These are phyloP conservation scores for Thelonectria olida DNA, from an alignment of 2,329 filamentous ascomycete species.

Conservation along the genomic window DNA sequence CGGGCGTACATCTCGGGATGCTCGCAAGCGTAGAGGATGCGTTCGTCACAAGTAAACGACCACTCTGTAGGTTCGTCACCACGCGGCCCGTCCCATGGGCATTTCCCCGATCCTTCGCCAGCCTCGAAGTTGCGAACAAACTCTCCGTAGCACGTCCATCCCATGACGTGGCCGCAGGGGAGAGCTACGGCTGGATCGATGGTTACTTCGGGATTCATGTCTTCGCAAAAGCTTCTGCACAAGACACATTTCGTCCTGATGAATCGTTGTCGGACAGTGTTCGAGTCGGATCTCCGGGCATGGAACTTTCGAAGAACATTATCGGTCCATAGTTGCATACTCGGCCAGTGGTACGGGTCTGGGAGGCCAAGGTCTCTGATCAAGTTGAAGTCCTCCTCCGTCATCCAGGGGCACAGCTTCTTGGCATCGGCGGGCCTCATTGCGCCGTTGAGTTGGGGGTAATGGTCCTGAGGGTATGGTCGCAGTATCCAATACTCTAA, in stretches of 20 bases:
- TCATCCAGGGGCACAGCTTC: constrained; percentile 14
- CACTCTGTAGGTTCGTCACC: constrained; percentile 16
- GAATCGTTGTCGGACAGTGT: constrained; percentile 15
- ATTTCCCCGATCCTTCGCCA: not conserved
- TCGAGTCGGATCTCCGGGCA: not conserved
- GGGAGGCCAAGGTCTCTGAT: constrained; percentile 29
- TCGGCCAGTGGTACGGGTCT: constrained; percentile 21
- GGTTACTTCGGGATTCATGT: not conserved
- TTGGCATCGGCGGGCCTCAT: not conserved
- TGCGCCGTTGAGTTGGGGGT: not conserved
- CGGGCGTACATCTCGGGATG: constrained; percentile 11
- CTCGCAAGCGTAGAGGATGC: constrained; percentile 28
- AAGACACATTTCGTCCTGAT: constrained; percentile 27
- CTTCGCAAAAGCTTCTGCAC: constrained; percentile 28
- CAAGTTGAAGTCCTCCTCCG: constrained; percentile 12
- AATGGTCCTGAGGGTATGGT: not conserved
- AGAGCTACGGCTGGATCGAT: constrained; percentile 14
- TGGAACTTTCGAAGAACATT: not conserved
- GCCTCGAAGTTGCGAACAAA: constrained; percentile 2
- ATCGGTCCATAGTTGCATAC: constrained; percentile 9
- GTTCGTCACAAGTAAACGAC: constrained; percentile 18
- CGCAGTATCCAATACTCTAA: too few species aligned
- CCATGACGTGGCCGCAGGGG: constrained; percentile 36
- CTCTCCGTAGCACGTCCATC: constrained; percentile 21
- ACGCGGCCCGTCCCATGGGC: constrained; percentile 29